A percentile compares a stretch with the other conserved stretches of the same genome.
phyloP scores from a whole-genome alignment of 148 eudicot species.

The Arctostaphylos glauca region DNA sequence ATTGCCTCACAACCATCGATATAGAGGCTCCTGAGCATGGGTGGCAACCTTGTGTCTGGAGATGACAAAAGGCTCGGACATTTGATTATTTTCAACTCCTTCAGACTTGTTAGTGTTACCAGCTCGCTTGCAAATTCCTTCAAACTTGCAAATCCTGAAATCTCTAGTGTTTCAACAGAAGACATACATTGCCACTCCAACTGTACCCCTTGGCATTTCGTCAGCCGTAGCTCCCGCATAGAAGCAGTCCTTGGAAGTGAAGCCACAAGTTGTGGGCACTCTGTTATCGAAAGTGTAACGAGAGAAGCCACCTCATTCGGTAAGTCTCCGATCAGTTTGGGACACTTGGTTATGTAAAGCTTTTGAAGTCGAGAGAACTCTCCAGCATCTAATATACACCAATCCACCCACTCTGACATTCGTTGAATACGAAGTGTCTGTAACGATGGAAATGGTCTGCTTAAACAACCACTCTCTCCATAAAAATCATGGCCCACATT shows the following conservation, averaged over 20 bases:
- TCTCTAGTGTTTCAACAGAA: too few species aligned
- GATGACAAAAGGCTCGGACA: background rate
- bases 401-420: slow-evolving; percentile 5
- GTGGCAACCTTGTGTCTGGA: background rate
- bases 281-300: background rate
- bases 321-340: background rate
- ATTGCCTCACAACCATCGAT: background rate
- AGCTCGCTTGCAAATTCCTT: too few species aligned
- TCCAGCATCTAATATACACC: background rate
- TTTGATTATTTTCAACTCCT: background rate
- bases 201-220: background rate
- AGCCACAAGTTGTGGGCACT: background rate
- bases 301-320: background rate
- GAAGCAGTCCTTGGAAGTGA: background rate
- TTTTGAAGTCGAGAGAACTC: slow-evolving; percentile 2
- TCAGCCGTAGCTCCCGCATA: background rate
- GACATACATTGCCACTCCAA: too few species aligned
- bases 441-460: background rate
- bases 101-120: too few species aligned
- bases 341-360: background rate
- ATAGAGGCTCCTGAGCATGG: background rate
- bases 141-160: too few species aligned
- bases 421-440: background rate
- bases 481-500: slow-evolving; percentile 1
- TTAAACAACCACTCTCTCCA: slow-evolving; percentile 5